Percentiles rank a stretch among this genome's conserved stretches.
Evolutionary conservation across 2,329 filamentous ascomycete species (phyloP).

Genomic region (Cyclaneusma minus): DNA sequence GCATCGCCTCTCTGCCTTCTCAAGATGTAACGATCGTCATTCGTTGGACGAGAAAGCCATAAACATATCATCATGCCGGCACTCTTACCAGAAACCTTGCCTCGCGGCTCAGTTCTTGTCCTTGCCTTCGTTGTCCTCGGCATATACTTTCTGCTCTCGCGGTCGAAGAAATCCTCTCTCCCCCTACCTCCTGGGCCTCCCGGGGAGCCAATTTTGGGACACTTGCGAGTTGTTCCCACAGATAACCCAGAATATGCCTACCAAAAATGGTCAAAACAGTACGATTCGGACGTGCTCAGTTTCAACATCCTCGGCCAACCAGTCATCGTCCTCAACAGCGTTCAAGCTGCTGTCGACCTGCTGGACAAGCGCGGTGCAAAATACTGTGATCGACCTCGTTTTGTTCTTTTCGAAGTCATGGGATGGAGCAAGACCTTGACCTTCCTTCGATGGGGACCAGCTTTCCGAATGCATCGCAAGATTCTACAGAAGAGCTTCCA

Average conservation of each 20-base stretch:
- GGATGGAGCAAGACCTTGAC: conserved; percentile 30
- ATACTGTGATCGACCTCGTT: conserved; percentile 28
- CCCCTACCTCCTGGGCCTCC: conserved; percentile 13
- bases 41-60: conserved; percentile 1
- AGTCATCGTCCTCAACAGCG: conserved; percentile 28
- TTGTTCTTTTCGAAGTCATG: conserved; percentile 18
- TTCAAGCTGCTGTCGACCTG: conserved; percentile 25
- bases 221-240: conserved; percentile 10
- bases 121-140: background rate
- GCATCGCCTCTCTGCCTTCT: too few species aligned
- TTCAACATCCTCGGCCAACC: conserved; percentile 14
- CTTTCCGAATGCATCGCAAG: conserved; percentile 27
- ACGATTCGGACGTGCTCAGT: conserved; percentile 12
- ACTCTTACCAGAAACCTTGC: background rate
- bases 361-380: conserved; percentile 28
- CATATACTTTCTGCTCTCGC: background rate
- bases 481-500: conserved; percentile 28
- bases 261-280: conserved; percentile 11
- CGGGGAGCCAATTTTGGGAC: conserved; percentile 11
- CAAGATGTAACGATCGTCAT: conserved; percentile 1
- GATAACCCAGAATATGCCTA: conserved; percentile 10
- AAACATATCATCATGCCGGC: background rate
- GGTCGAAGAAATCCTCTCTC: conserved; percentile 4
- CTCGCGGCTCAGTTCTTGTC: background rate
- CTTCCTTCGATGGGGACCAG: conserved; percentile 26